Evolutionary conservation across 768 basidiomycete species (phyloP), one percentile per base, ranked within the genome.

Genomic region (Phlebiopsis flavidoalba): DNA sequence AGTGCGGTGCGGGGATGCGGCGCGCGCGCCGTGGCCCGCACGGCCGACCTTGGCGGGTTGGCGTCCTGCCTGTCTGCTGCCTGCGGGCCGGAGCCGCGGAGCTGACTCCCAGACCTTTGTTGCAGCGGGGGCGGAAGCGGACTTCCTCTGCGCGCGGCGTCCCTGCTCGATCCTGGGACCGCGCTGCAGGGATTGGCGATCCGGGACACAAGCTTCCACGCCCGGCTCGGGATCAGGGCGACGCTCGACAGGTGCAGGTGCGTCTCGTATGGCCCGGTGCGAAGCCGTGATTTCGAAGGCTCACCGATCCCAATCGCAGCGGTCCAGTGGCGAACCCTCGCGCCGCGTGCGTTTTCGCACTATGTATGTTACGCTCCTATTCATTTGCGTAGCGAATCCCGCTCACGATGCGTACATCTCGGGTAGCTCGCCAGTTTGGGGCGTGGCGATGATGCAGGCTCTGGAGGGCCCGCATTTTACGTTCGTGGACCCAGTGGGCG

Each of bases 361-460:
- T 77, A 73, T 37, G 76, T 77, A 60, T 61, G 75, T 68, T 8
- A n/a, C 24, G 21, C 10, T 46, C n/a, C 21, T 8, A 43, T 26
- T 26, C 11, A 17, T 7, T 54, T 17, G 4, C 21, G 36, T 26
- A 33, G 12, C n/a, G 17, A 6, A 21, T 21, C 47, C 63, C 46
- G 53, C 31, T 59, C 59, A 3, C n/a, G 33, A 61, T 31, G 26
- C 33, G 17, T 19, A 17, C 12, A 37, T 33, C 7, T n/a, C 45
- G 14, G 43, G 5, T 60, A 87, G 86, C 65, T 85, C 50, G 75
- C 82, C 56, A 81, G 85, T 64, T 65, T 85, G 24, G 81, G n/a
- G 80, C 21, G 66, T 69, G 5, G 75, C 75, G 3, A 68, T 84
- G 55, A 65, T 78, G 52, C 77, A 80, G 59, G 71, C 75, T n/a